Evolutionary conservation across 208 protist species (phyloP), one percentile per base, ranked within the genome.

Genomic region (Acanthamoeba royreba): DNA sequence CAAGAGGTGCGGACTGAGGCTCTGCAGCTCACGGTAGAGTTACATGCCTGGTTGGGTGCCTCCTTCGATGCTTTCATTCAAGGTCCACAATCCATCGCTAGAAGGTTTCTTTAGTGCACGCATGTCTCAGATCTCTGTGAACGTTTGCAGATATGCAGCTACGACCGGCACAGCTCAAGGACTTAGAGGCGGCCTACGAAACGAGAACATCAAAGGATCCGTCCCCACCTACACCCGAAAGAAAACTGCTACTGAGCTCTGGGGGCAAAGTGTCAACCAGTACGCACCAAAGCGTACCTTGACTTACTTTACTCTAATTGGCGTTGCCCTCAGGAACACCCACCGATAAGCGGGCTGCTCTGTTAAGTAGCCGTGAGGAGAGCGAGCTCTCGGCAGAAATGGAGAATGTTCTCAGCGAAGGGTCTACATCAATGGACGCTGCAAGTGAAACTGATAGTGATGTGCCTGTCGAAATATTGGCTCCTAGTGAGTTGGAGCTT

Each of bases 1-100:
- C 85, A 92, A 40, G 85, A 92, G 28, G 85, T 92, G 42, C 85
- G 85, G 28, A 74, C 85, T 4, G 85, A 92, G 28, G 85, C 85
- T 35, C 38, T 92, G 35, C 42, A 42, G 35, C 11, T 92, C 42
- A 72, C 85, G 28, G 85, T 92, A 9, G 85, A 92, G 40, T 72
- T 92, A 22, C 85, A 92, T 35, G 9, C 25, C 7, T 92, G 85
- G 85, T 2, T 74, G 7, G 85, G 85, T 53, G 22, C 46, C n/a
- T 63, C 85, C 43, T 74, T 87, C 42, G 46, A 63, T 35, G 79
- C 79, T n/a, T 52, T 35, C 49, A 55, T 87, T 49, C 79, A 87
- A 87, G 79, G 79, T 28, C 53, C n/a, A 28, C 53, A 61, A 61
- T 61, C n/a, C n/a, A 61, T 61, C n/a, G n/a, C n/a, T n/a, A n/a